Evolutionary conservation across 768 basidiomycete genomes (phyloP).

Genomic region (Termitomyces bulborhizus): DNA sequence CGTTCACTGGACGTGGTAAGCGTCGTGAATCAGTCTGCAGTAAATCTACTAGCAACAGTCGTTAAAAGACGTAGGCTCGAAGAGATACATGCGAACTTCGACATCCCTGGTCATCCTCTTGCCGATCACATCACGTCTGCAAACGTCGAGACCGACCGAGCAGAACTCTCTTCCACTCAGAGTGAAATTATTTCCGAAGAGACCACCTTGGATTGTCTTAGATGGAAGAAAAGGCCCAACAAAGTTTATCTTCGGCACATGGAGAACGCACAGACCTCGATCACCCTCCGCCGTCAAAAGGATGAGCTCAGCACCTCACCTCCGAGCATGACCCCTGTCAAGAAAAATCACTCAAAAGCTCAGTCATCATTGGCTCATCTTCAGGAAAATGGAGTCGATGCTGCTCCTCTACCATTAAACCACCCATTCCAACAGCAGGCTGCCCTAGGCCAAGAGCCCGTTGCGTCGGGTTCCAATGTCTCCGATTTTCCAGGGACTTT

Average conservation of each 20-base stretch:
- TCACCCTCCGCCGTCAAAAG: background rate
- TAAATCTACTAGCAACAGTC: background rate
- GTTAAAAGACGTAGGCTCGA: conserved; percentile 25
- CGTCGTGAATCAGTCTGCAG: too few species aligned
- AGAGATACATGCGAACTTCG: conserved; percentile 7
- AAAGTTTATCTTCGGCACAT: background rate
- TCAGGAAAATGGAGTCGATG: too few species aligned
- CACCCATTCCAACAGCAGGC: too few species aligned
- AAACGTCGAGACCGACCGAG: background rate
- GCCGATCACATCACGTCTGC: too few species aligned
- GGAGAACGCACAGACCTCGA: background rate
- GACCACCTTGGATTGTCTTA: background rate
- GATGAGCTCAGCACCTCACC: background rate
- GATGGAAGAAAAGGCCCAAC: background rate
- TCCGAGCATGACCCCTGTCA: background rate
- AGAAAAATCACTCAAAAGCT: background rate
- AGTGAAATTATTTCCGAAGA: too few species aligned
- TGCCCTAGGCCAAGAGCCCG: background rate
- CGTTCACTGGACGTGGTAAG: conserved; percentile 23
- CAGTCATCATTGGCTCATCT: background rate
- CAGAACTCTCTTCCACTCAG: background rate
- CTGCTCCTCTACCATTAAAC: too few species aligned
- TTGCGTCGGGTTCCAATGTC: conserved; percentile 17
- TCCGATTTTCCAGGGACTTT: background rate
- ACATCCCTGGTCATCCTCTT: conserved; percentile 14